A percentile compares a stretch with the other conserved stretches of the same genome.
Conservation (phyloP, 2,329 filamentous ascomycete species). For the Sclerotinia sclerotiorum region DNA sequence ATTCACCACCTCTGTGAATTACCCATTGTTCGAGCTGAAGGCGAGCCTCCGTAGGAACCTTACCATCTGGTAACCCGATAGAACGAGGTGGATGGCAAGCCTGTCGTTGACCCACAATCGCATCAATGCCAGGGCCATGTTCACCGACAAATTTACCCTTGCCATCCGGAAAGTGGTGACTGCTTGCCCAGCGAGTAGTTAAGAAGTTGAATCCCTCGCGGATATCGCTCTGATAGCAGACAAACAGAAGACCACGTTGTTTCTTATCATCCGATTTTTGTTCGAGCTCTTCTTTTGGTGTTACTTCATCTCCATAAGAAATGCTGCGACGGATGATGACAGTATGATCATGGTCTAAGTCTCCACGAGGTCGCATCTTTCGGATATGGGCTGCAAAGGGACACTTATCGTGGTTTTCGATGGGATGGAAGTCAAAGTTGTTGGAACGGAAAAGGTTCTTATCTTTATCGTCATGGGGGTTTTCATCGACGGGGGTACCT, state of each 20-base stretch:
- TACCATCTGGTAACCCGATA: slow-evolving; percentile 33
- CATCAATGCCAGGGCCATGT: slow-evolving; percentile 40
- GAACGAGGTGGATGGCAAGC: slow-evolving; percentile 29
- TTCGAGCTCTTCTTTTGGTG: slow-evolving; percentile 38
- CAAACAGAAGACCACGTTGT: slow-evolving; percentile 48
- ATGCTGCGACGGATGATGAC: slow-evolving; percentile 49
- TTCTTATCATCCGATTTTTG: slow-evolving; percentile 29
- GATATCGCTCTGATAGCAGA: slow-evolving; percentile 48
- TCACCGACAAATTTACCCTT: slow-evolving; percentile 24
- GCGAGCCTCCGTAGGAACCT: slow-evolving; percentile 29
- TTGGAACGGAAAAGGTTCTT: slow-evolving; percentile 36
- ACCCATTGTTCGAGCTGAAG: slow-evolving; percentile 43
- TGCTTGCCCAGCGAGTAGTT: slow-evolving; percentile 32
- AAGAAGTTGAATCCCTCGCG: slow-evolving; percentile 42
- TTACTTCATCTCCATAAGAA: slow-evolving; percentile 45
- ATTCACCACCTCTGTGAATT: slow-evolving; percentile 46
- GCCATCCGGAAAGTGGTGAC: slow-evolving; percentile 31
- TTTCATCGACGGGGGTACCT: slow-evolving; percentile 11
- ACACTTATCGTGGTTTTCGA: slow-evolving; percentile 42
- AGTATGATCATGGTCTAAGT: slow-evolving; percentile 38
- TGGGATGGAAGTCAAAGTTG: slow-evolving; percentile 36
- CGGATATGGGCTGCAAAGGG: slow-evolving; percentile 50
- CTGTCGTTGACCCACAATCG: slow-evolving; percentile 42
- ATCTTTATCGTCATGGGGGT: background rate
- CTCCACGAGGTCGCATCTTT: slow-evolving; percentile 47